Percentiles rank a stretch among this genome's conserved stretches.
phyloP scores from a whole-genome alignment of 2,329 filamentous ascomycete species.

The Colletotrichum lini region DNA sequence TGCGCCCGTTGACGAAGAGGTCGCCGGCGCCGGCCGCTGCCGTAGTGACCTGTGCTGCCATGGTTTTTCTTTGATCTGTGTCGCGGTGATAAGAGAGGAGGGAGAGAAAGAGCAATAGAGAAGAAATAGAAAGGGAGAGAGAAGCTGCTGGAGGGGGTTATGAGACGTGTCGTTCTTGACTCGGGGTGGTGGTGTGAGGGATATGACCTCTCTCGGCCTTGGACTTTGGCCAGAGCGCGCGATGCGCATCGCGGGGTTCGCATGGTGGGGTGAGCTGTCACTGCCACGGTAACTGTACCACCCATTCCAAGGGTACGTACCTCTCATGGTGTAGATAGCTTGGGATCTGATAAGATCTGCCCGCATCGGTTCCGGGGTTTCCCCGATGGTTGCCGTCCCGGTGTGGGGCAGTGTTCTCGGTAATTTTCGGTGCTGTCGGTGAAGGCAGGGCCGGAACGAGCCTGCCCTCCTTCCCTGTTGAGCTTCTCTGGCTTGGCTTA shows the following conservation, averaged over 20 bases:
- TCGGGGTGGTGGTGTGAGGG: background rate
- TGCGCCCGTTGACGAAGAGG: constrained; percentile 43
- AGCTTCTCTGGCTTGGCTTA: too few species aligned
- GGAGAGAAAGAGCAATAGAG: too few species aligned
- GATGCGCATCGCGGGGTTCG: constrained; percentile 32
- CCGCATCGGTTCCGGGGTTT: background rate
- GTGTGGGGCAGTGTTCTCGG: background rate
- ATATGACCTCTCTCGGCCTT: background rate
- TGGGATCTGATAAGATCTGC: constrained; percentile 38
- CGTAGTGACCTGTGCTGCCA: background rate
- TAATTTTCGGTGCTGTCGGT: constrained; percentile 7
- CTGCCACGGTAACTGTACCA: too few species aligned
- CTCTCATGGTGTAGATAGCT: background rate
- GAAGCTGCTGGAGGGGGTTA: too few species aligned
- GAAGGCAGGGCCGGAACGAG: background rate
- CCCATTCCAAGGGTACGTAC: too few species aligned
- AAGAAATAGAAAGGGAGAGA: background rate
- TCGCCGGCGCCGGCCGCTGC: constrained; percentile 1
- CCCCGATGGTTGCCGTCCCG: background rate
- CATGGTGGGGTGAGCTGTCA: constrained; percentile 24
- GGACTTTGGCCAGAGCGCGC: background rate
- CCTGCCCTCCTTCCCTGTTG: too few species aligned
- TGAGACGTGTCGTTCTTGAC: constrained; percentile 15
- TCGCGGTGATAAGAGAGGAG: background rate
- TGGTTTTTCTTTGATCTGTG: background rate